Percentiles rank a stretch among this genome's conserved stretches.
Evolutionary conservation across 805 yeast species (phyloP).

Genomic region (Barnettozyma populi): DNA sequence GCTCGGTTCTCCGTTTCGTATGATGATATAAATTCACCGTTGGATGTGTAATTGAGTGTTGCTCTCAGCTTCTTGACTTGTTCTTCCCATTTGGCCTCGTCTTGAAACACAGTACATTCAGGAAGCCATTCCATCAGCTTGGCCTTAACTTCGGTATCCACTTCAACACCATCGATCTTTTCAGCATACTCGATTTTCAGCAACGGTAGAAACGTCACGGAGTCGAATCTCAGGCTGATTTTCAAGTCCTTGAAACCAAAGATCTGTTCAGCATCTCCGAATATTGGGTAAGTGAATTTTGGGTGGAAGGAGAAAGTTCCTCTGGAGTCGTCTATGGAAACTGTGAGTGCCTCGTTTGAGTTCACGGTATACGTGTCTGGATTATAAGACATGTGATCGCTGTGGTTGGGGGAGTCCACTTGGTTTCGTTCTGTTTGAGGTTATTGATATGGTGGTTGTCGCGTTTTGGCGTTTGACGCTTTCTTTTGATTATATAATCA

Average conservation of each 20-base stretch:
- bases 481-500: background rate
- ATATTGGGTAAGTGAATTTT: slow-evolving; percentile 83
- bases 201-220: slow-evolving; percentile 67
- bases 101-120: slow-evolving; percentile 49
- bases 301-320: slow-evolving; percentile 69
- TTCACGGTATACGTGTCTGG: slow-evolving; percentile 75
- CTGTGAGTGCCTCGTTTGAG: slow-evolving; percentile 59
- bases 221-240: slow-evolving; percentile 68
- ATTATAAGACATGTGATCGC: slow-evolving; percentile 31
- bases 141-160: slow-evolving; percentile 41
- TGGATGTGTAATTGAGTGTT: too few species aligned
- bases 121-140: slow-evolving; percentile 59
- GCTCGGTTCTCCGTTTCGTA: slow-evolving; percentile 33
- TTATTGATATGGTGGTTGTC: background rate
- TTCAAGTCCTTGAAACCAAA: slow-evolving; percentile 74
- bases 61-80: slow-evolving; percentile 42
- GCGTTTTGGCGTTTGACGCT: background rate
- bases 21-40: slow-evolving; percentile 26
- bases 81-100: slow-evolving; percentile 66
- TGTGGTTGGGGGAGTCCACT: background rate
- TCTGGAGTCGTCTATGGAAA: slow-evolving; percentile 53
- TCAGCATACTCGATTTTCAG: slow-evolving; percentile 51
- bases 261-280: slow-evolving; percentile 85
- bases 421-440: background rate
- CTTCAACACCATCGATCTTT: slow-evolving; percentile 50